These are phyloP conservation scores for Botryotinia narcissicola DNA, from an alignment of 2,329 filamentous ascomycete genomes.

Conservation along the genomic window DNA sequence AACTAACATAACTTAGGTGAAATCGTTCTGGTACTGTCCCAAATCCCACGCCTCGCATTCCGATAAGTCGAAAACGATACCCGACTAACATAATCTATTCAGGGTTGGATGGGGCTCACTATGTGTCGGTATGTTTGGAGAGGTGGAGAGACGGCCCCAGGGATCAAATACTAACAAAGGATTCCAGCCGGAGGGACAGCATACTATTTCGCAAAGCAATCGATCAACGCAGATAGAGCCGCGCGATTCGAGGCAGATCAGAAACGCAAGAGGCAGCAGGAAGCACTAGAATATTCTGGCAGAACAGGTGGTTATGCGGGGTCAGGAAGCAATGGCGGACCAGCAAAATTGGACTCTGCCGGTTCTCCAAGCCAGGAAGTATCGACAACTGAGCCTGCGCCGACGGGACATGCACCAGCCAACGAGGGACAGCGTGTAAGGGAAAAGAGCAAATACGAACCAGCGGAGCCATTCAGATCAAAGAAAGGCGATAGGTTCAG, in stretches of 20 bases:
- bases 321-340: constrained; percentile 45
- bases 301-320: constrained; percentile 33
- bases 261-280: constrained; percentile 56
- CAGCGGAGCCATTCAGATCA: constrained; percentile 69
- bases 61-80: constrained; percentile 8
- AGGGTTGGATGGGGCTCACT: constrained; percentile 93
- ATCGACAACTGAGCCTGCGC: constrained; percentile 68
- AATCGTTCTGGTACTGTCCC: constrained; percentile 61
- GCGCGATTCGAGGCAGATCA: constrained; percentile 64
- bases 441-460: constrained; percentile 91
- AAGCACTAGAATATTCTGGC: constrained; percentile 52
- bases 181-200: constrained; percentile 76
- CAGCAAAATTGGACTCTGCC: constrained; percentile 57
- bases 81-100: constrained; percentile 29
- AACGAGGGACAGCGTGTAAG: constrained; percentile 63
- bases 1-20: constrained; percentile 48
- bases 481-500: constrained; percentile 83
- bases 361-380: constrained; percentile 70
- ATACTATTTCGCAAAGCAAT: constrained; percentile 93
- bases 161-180: constrained; percentile 8
- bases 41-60: constrained; percentile 11
- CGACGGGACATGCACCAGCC: constrained; percentile 75
- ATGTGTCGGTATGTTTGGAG: constrained; percentile 66
- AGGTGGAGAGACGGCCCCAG: constrained; percentile 15
- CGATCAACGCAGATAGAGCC: constrained; percentile 86